Conservation (phyloP, 192 early-diverging fungal genomes). For the Rhizophagus clarus region DNA sequence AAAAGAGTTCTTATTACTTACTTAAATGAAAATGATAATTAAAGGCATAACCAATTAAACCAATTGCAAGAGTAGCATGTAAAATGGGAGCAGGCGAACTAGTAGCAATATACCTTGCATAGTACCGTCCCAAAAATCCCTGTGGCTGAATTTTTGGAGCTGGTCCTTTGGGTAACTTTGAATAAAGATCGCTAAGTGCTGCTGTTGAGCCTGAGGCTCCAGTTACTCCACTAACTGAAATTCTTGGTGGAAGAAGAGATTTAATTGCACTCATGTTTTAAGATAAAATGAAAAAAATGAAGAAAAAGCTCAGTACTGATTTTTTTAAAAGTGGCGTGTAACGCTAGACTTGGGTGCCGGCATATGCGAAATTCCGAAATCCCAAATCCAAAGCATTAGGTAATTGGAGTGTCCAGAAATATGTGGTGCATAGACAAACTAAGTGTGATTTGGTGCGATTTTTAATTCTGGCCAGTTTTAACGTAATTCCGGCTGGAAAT, state of each 20-base stretch:
- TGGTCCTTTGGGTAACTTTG: slow-evolving; percentile 16
- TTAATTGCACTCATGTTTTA: background rate
- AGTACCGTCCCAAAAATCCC: slow-evolving; percentile 1
- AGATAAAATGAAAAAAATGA: too few relatives aligned
- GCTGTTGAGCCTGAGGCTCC: background rate
- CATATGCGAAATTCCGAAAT: too few relatives aligned
- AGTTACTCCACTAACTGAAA: slow-evolving; percentile 3
- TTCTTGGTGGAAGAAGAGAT: slow-evolving; percentile 17
- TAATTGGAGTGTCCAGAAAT: too few relatives aligned
- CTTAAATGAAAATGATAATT: slow-evolving; percentile 20
- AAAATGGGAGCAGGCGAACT: slow-evolving; percentile 24
- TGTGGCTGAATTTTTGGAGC: background rate
- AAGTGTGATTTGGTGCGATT: too few relatives aligned
- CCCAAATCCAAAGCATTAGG: too few relatives aligned
- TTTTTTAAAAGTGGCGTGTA: too few relatives aligned
- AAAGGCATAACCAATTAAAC: background rate
- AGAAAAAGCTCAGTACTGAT: too few relatives aligned
- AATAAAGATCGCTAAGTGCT: background rate
- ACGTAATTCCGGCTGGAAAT: too few relatives aligned
- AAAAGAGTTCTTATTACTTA: background rate
- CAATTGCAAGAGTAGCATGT: slow-evolving; percentile 12
- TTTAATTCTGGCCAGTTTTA: too few relatives aligned
- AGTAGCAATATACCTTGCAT: slow-evolving; percentile 9
- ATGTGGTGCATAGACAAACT: too few relatives aligned
- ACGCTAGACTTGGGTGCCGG: too few relatives aligned